Conservation (phyloP, 1,139 yeast genomes). For the Debaryomyces udenii region DNA sequence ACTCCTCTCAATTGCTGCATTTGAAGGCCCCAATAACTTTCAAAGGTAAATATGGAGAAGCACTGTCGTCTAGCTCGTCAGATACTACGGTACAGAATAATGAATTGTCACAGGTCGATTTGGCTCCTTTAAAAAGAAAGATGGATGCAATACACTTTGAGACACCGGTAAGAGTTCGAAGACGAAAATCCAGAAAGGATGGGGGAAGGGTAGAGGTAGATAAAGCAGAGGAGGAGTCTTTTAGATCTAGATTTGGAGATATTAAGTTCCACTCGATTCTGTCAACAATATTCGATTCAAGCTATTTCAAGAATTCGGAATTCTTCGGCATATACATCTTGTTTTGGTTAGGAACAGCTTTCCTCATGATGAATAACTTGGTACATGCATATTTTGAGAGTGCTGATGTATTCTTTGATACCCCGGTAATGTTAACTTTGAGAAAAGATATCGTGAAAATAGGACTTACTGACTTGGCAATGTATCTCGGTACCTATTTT, state of each 20-base stretch:
- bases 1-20: too few species aligned
- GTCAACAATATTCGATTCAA: constrained; percentile 55
- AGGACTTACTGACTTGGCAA: constrained; percentile 66
- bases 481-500: constrained; percentile 68
- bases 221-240: constrained; percentile 2
- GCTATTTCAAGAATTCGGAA: constrained; percentile 38
- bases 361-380: constrained; percentile 51
- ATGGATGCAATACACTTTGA: constrained; percentile 3
- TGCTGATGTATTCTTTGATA: constrained; percentile 35
- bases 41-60: too few species aligned
- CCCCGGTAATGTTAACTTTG: constrained; percentile 56
- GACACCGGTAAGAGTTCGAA: constrained; percentile 6
- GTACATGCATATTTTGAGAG: constrained; percentile 43
- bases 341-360: constrained; percentile 67
- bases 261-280: constrained; percentile 42
- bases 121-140: constrained; percentile 2
- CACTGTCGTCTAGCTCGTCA: background rate
- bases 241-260: constrained; percentile 45
- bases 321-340: constrained; percentile 70
- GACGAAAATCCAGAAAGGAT: background rate
- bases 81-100: background rate
- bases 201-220: background rate
- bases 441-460: constrained; percentile 60
- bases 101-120: background rate
- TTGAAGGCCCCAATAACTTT: too few species aligned